These are phyloP conservation scores for Moesziomyces antarcticus DNA, from an alignment of 1,284 basidiomycete species.

Conservation along the genomic window DNA sequence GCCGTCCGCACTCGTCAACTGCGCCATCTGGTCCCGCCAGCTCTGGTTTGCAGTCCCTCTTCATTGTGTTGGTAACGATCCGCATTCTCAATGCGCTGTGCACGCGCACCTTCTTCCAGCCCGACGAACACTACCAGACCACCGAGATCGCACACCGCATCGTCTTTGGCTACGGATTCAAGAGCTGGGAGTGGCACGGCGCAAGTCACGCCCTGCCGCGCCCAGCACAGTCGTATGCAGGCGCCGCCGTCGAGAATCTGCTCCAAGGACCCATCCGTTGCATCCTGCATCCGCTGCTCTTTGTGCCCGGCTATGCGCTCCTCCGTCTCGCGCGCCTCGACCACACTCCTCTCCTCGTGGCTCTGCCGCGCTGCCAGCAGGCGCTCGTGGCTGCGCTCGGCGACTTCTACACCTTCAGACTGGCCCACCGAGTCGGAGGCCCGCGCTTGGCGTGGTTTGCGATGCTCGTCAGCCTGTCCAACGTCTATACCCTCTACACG, in stretches of 20 bases:
- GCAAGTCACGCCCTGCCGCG: no score
- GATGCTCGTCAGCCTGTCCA: conserved; percentile 80
- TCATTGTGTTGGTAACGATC: conserved; percentile 36
- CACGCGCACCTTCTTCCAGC: conserved; percentile 91
- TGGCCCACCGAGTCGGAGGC: conserved; percentile 76
- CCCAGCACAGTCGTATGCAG: conserved; percentile 7
- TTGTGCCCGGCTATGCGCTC: conserved; percentile 80
- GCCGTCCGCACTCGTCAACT: no score
- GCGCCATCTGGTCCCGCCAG: no score
- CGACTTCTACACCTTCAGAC: conserved; percentile 78
- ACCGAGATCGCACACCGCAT: conserved; percentile 88
- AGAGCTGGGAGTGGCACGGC: conserved; percentile 92
- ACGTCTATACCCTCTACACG: conserved; percentile 86
- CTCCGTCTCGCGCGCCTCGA: conserved; percentile 75
- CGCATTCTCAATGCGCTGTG: conserved; percentile 72
- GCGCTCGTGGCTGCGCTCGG: conserved; percentile 82
- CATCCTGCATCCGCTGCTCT: conserved; percentile 71
- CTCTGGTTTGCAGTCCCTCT: no score
- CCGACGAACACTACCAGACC: conserved; percentile 96
- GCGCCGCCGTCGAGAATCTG: conserved; percentile 12
- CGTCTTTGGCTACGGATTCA: conserved; percentile 89
- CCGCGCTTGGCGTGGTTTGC: conserved; percentile 71
- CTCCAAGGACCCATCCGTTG: conserved; percentile 65
- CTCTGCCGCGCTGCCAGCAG: conserved; percentile 79
- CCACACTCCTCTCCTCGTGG: conserved; percentile 63